Conservation (phyloP, 2,329 filamentous ascomycete species). For the Pseudogymnoascus sp. region DNA sequence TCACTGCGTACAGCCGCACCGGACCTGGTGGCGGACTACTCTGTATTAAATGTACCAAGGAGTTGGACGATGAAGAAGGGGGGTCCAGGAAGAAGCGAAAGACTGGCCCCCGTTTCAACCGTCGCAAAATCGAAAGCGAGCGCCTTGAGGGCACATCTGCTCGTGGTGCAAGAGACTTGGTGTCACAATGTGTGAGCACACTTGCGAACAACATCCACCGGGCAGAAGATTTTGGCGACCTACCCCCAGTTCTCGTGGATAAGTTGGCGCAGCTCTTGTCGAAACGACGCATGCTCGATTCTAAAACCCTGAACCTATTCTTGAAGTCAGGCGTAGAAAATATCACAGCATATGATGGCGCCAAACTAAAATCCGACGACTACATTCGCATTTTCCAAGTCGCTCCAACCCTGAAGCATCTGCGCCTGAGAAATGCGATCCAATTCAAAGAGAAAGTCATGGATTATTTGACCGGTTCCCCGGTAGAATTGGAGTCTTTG, state of each 20-base stretch:
- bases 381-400: constrained; percentile 73
- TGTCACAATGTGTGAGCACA: constrained; percentile 55
- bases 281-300: constrained; percentile 48
- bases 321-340: constrained; percentile 42
- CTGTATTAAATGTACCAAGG: constrained; percentile 72
- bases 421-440: constrained; percentile 77
- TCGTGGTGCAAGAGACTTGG: constrained; percentile 58
- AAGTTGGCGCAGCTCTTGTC: constrained; percentile 52
- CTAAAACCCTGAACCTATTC: constrained; percentile 49
- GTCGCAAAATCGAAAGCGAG: constrained; percentile 73
- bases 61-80: constrained; percentile 59
- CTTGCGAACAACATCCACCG: constrained; percentile 54
- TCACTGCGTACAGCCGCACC: constrained; percentile 78
- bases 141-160: constrained; percentile 67
- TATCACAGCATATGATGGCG: constrained; percentile 50
- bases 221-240: constrained; percentile 53
- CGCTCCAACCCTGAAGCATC: constrained; percentile 57
- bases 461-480: constrained; percentile 68
- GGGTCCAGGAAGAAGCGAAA: constrained; percentile 48
- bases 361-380: constrained; percentile 64
- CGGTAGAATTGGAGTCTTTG: constrained; percentile 60
- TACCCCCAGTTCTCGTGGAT: constrained; percentile 48
- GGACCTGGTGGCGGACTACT: constrained; percentile 80
- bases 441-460: constrained; percentile 84
- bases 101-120: constrained; percentile 47